Base-by-base conservation (phyloP, 2,329 filamentous ascomycete species). In the Fusarium euwallaceae region DNA sequence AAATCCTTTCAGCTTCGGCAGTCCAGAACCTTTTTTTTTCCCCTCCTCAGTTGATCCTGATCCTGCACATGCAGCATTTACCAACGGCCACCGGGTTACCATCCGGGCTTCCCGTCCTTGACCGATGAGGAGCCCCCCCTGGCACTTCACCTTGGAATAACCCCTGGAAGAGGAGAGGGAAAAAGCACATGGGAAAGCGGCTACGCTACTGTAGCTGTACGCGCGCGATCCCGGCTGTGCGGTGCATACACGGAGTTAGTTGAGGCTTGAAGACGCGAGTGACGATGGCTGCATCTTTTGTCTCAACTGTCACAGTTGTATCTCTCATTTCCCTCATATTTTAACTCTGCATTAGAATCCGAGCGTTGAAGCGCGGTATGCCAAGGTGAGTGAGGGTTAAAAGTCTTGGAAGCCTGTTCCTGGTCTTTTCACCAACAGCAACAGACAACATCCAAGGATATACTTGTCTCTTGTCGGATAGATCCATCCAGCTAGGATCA, bases 161-260 rank as follows among this genome's bases (percentile, higher is more conserved):
- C 56, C 55, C 55, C 55, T 59, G 55, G 32, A 29, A 51, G 45
- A 16, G 16, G 24, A 24, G 8, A 17, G 6, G 22, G 7, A 24
- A 17, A 17, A n/a, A 4, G 10, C 58, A 61, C 58, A 43, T 61
- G 58, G 56, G 27, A n/a, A n/a, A 24, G 58, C 58, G 58, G 58
- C 58, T 61, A 43, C 58, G 58, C 58, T 61, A 61, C 58, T 61
- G 58, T 60, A 43, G 34, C 55, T 36, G 34, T 24, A 58, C n/a
- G 10, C 20, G 20, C 34, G 55, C 55, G 55, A 59, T 59, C 55
- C 55, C 55, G 34, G 55, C 55, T 59, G 20, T 37, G 34, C n/a
- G 34, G 55, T 59, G 55, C 55, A 59, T 59, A 37, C 55, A 60
- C 56, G 56, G 34, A 24, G 56, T 53, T 53, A 53, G 48, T 53